phyloP scores from a whole-genome alignment of 164 flowering plant species.

The Sextonia rubra region DNA sequence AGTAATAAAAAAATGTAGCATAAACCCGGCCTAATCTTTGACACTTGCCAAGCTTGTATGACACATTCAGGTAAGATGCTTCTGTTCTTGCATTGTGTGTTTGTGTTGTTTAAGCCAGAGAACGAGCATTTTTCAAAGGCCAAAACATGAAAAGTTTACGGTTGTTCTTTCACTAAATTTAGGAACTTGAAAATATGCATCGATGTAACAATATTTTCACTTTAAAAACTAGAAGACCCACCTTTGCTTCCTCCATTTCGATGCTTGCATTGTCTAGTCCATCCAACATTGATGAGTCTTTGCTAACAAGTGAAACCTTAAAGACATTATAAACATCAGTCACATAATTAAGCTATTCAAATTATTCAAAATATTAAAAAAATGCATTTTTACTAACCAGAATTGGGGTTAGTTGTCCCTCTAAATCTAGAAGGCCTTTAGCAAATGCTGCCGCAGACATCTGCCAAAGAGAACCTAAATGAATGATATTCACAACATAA shows the following conservation, averaged over 20 bases:
- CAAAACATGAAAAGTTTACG: neutral
- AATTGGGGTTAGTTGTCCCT: conserved; percentile 96
- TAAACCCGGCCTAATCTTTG: too few species aligned
- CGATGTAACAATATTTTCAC: neutral
- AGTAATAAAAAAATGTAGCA: too few species aligned
- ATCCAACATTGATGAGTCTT: conserved; percentile 99
- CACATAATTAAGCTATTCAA: conserved; percentile 1
- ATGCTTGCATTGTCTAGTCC: conserved; percentile 96
- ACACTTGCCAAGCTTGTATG: too few species aligned
- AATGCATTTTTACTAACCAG: conserved; percentile 43
- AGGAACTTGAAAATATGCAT: neutral
- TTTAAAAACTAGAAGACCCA: conserved; percentile 21
- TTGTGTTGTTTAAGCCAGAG: neutral
- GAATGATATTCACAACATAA: neutral
- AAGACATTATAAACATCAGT: conserved; percentile 15
- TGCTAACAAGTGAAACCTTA: conserved; percentile 98
- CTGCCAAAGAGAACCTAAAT: conserved; percentile 31
- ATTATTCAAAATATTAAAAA: neutral
- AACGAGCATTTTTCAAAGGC: neutral
- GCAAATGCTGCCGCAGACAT: conserved; percentile 99
- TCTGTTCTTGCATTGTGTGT: too few species aligned
- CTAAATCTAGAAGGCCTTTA: conserved; percentile 96
- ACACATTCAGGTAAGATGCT: too few species aligned
- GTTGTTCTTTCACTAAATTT: neutral
- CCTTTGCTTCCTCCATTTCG: conserved; percentile 98